These are phyloP conservation scores for Turritis glabra DNA, from an alignment of 345 rosid genomes.

Conservation along the genomic window DNA sequence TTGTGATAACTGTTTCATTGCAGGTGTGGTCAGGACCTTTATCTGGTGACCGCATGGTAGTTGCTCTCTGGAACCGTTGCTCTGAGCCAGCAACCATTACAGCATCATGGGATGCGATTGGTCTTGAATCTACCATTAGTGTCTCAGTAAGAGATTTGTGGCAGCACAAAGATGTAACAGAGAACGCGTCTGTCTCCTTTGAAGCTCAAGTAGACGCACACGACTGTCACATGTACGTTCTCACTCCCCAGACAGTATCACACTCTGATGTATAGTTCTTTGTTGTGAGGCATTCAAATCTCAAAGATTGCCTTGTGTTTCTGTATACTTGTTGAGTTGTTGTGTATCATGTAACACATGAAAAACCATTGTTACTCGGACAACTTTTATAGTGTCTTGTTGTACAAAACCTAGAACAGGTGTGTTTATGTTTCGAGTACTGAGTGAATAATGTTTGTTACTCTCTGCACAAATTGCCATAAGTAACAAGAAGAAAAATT, in stretches of 20 bases:
- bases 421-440: not conserved
- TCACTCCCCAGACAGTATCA: constrained; percentile 51
- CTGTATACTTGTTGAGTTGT: not conserved
- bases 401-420: constrained; percentile 20
- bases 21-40: constrained; percentile 99
- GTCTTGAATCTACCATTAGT: constrained; percentile 66
- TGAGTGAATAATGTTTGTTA: not conserved
- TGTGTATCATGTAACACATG: not conserved
- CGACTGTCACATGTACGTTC: constrained; percentile 66
- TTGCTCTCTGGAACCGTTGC: constrained; percentile 94
- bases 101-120: constrained; percentile 68
- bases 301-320: not conserved
- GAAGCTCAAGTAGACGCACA: constrained; percentile 64
- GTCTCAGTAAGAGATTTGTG: constrained; percentile 84
- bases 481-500: not conserved
- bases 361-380: not conserved
- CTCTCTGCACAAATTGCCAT: not conserved
- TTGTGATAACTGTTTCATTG: constrained; percentile 10
- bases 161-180: constrained; percentile 63
- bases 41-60: constrained; percentile 65
- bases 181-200: constrained; percentile 58
- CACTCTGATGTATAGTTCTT: constrained; percentile 42
- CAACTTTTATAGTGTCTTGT: not conserved
- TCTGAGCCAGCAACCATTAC: constrained; percentile 59
- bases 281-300: constrained; percentile 12